These are phyloP conservation scores for Periconia sp. DNA, from an alignment of 2,329 filamentous ascomycete genomes.

Conservation along the genomic window DNA sequence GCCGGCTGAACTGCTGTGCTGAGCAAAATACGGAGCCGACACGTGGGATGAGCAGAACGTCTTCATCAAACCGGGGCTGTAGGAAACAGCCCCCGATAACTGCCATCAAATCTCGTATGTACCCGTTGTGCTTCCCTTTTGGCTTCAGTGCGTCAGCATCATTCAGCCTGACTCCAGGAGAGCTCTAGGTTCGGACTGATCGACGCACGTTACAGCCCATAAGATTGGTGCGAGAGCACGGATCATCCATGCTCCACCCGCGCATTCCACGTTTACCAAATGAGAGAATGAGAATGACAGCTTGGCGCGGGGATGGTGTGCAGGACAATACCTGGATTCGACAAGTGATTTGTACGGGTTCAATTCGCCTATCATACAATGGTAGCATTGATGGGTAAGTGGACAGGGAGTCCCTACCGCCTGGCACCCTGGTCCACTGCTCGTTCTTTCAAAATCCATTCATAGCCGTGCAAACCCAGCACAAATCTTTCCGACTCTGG, in stretches of 20 bases:
- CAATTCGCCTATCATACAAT: not conserved
- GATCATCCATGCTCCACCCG: not conserved
- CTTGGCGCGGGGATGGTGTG: not conserved
- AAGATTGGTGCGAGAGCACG: not conserved
- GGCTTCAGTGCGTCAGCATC: not conserved
- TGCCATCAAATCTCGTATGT: not conserved
- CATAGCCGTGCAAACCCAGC: not conserved
- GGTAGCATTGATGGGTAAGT: no score
- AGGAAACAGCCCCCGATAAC: not conserved
- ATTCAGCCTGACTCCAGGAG: not conserved
- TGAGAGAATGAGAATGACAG: not conserved
- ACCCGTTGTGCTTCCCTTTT: not conserved
- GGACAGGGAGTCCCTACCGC: no score
- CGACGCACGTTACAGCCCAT: not conserved
- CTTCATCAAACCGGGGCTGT: no score
- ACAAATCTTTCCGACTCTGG: not conserved
- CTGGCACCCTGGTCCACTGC: not conserved
- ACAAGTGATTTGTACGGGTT: not conserved
- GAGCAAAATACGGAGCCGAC: no score
- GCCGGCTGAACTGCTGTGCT: no score
- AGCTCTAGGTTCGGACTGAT: not conserved
- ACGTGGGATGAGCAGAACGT: no score
- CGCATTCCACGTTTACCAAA: not conserved
- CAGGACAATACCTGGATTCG: not conserved
- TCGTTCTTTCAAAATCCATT: not conserved